phyloP scores from a whole-genome alignment of 352 stramenopile genomes.

The Phytophthora podocarpi region DNA sequence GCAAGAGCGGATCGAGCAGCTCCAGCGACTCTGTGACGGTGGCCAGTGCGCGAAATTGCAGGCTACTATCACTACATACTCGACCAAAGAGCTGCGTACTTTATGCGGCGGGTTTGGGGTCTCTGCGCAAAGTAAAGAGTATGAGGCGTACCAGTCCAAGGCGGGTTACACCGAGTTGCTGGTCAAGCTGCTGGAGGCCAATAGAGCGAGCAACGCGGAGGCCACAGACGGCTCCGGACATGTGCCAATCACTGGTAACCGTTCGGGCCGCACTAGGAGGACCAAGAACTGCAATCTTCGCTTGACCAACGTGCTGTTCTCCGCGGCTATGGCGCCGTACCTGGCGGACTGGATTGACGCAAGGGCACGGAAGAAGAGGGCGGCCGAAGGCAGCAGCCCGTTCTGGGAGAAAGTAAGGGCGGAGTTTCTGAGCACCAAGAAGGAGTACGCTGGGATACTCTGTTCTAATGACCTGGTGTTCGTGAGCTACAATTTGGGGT shows the following conservation, averaged over 20 bases:
- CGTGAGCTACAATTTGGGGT: conserved; percentile 8
- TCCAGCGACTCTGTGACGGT: conserved; percentile 14
- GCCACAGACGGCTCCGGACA: background rate
- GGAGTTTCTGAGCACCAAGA: conserved; percentile 11
- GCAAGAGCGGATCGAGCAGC: conserved; percentile 7
- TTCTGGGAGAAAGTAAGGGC: conserved; percentile 11
- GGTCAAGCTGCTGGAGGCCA: conserved; percentile 11
- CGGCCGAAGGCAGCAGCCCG: background rate
- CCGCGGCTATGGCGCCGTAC: background rate
- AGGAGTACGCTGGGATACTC: conserved; percentile 4
- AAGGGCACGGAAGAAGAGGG: background rate
- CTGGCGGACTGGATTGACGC: background rate
- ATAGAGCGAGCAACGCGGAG: background rate
- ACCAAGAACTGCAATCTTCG: conserved; percentile 21
- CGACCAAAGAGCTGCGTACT: conserved; percentile 13
- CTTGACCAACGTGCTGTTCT: conserved; percentile 17
- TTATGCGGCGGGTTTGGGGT: conserved; percentile 13
- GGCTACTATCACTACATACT: background rate
- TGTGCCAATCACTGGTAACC: background rate
- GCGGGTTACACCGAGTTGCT: conserved; percentile 10
- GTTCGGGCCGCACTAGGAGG: conserved; percentile 6
- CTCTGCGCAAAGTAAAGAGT: conserved; percentile 17
- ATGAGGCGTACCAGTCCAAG: conserved; percentile 19
- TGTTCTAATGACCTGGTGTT: conserved; percentile 6
- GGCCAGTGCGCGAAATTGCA: conserved; percentile 6